phyloP scores from a whole-genome alignment of 23 red algal genomes.

The Gracilaria domingensis region DNA sequence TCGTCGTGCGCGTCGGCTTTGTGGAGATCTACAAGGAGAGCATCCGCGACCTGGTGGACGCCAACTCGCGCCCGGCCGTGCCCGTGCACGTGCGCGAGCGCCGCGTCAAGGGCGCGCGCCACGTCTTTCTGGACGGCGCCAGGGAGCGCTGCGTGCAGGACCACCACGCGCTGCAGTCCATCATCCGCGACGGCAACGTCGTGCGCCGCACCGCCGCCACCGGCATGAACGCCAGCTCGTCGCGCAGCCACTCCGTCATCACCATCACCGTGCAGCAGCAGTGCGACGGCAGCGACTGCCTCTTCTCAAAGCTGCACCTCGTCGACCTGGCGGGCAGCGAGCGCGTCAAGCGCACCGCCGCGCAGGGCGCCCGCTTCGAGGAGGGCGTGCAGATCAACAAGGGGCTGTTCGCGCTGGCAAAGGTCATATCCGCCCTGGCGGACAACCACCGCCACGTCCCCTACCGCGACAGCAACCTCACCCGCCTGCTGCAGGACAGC shows the following conservation, averaged over 20 bases:
- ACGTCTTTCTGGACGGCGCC: conserved; percentile 69
- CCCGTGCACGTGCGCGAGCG: conserved; percentile 47
- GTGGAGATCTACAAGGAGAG: conserved; percentile 75
- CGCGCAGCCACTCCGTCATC: conserved; percentile 85
- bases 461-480: conserved; percentile 97
- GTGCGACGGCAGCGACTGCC: conserved; percentile 19
- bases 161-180: conserved; percentile 3
- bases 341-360: conserved; percentile 80
- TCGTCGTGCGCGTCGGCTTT: conserved; percentile 60
- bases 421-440: conserved; percentile 86
- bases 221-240: conserved; percentile 82
- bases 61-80: conserved; percentile 14
- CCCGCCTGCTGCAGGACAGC: conserved; percentile 90
- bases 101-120: conserved; percentile 4
- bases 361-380: conserved; percentile 67
- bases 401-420: conserved; percentile 82
- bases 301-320: conserved; percentile 77
- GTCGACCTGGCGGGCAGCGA: conserved; percentile 98
- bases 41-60: conserved; percentile 71
- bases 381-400: conserved; percentile 98
- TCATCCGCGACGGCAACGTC: conserved; percentile 38
- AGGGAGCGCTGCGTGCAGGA: conserved; percentile 40
- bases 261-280: conserved; percentile 83
- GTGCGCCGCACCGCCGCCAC: conserved; percentile 84
- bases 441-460: conserved; percentile 67